phyloP scores from a whole-genome alignment of 495 filamentous ascomycete genomes.

The Lasiosphaeria miniovina region DNA sequence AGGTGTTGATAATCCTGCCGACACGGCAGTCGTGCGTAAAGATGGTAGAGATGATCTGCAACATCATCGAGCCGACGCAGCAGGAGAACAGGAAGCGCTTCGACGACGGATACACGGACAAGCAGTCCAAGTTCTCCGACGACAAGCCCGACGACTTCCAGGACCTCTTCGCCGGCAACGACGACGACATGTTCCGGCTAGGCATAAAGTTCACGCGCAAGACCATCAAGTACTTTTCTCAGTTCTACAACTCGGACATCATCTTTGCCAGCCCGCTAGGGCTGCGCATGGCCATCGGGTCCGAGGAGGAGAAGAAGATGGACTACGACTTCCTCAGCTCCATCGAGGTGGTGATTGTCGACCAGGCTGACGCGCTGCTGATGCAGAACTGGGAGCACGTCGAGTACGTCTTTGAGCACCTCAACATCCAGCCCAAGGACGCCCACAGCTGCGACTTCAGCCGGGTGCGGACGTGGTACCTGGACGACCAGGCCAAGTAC shows the following conservation, averaged over 20 bases:
- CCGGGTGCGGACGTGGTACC: slow-evolving; percentile 85
- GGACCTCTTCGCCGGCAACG: slow-evolving; percentile 88
- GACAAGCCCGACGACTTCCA: slow-evolving; percentile 84
- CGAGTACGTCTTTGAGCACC: slow-evolving; percentile 82
- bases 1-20: slow-evolving; percentile 83
- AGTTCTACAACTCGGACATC: slow-evolving; percentile 95
- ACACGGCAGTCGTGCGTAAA: slow-evolving; percentile 81
- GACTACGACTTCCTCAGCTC: slow-evolving; percentile 92
- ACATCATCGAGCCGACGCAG: slow-evolving; percentile 75
- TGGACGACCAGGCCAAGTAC: slow-evolving; percentile 76
- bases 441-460: slow-evolving; percentile 92
- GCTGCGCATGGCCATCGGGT: slow-evolving; percentile 82
- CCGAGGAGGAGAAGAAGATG: slow-evolving; percentile 65
- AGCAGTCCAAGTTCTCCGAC: slow-evolving; percentile 61
- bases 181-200: slow-evolving; percentile 93
- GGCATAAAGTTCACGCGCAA: slow-evolving; percentile 94
- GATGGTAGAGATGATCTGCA: slow-evolving; percentile 68
- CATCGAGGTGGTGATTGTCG: slow-evolving; percentile 83
- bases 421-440: slow-evolving; percentile 86
- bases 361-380: slow-evolving; percentile 87
- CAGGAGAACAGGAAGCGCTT: slow-evolving; percentile 96
- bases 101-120: slow-evolving; percentile 68
- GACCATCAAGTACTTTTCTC: slow-evolving; percentile 88
- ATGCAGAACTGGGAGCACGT: slow-evolving; percentile 99
- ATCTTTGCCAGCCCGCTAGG: slow-evolving; percentile 88